Evolutionary conservation across 345 rosid genomes (phyloP).

Genomic region (Schrenkiella parvula): DNA sequence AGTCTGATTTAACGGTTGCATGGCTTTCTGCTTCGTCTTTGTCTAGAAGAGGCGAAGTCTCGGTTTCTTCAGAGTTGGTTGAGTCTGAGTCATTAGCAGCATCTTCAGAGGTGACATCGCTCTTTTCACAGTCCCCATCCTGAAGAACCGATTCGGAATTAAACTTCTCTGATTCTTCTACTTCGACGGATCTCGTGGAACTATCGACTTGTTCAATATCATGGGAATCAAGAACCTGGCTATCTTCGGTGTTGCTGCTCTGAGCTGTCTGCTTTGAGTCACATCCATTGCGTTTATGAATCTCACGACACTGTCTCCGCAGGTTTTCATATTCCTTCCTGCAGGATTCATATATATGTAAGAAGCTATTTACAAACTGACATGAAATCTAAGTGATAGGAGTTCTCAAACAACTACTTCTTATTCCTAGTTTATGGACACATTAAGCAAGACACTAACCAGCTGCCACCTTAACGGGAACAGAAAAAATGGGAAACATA

Average conservation of each 20-base stretch:
- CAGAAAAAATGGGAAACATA: neutral
- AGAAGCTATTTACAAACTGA: neutral
- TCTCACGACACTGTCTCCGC: conserved; percentile 53
- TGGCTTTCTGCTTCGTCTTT: conserved; percentile 29
- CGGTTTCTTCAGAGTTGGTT: conserved; percentile 56
- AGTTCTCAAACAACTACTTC: conserved; percentile 3
- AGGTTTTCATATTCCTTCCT: conserved; percentile 69
- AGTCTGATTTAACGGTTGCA: conserved; percentile 18
- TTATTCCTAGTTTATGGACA: neutral
- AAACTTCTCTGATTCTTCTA: conserved; percentile 34
- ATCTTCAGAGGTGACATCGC: conserved; percentile 45
- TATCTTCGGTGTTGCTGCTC: conserved; percentile 38
- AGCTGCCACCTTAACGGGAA: conserved; percentile 10
- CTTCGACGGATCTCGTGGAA: conserved; percentile 30
- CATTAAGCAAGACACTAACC: conserved; percentile 7
- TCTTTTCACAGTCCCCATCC: conserved; percentile 43
- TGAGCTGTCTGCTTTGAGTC: conserved; percentile 41
- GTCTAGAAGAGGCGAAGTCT: conserved; percentile 37
- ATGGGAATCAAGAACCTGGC: conserved; percentile 49
- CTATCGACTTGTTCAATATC: conserved; percentile 40
- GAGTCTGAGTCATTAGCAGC: conserved; percentile 47
- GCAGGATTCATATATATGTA: conserved; percentile 27
- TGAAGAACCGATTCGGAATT: conserved; percentile 31
- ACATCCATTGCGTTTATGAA: conserved; percentile 35
- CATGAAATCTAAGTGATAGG: neutral